Evolutionary conservation across 305 asterid genomes (phyloP).

Genomic region (Plantago rigida): DNA sequence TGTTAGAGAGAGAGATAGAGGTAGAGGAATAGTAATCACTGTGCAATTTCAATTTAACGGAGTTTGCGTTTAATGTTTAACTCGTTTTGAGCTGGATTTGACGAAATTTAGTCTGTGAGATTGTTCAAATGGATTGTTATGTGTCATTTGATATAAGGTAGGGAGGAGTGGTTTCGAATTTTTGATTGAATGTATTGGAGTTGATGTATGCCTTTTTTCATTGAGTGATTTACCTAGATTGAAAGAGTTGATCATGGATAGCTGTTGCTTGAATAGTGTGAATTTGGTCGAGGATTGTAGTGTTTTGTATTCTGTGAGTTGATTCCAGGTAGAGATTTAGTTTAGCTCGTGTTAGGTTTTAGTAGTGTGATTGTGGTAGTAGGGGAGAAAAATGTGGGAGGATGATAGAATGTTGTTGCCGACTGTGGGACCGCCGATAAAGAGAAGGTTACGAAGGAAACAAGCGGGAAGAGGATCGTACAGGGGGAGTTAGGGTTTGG

Average conservation of each 20-base stretch:
- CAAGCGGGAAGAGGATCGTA: constrained; percentile 99
- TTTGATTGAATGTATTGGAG: constrained; percentile 21
- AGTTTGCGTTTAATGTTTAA: neutral
- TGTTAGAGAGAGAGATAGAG: no score
- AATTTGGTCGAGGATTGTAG: constrained; percentile 28
- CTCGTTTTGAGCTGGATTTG: neutral
- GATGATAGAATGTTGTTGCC: constrained; percentile 75
- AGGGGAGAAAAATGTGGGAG: constrained; percentile 58
- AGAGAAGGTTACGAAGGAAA: constrained; percentile 91
- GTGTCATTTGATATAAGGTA: constrained; percentile 51
- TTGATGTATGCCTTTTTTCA: neutral
- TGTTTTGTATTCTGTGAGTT: constrained; percentile 26
- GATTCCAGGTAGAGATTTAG: constrained; percentile 15
- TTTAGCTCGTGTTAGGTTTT: constrained; percentile 36
- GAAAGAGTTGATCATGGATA: constrained; percentile 29
- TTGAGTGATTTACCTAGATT: constrained; percentile 6
- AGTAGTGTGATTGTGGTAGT: constrained; percentile 29
- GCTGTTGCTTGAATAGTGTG: constrained; percentile 25
- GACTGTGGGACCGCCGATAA: constrained; percentile 91
- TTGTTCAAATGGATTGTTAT: constrained; percentile 35
- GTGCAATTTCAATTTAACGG: neutral
- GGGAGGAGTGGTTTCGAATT: neutral
- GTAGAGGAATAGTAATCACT: no score
- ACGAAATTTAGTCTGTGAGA: neutral
- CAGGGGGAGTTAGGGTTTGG: constrained; percentile 80